phyloP scores from a whole-genome alignment of 345 rosid species.

The Kandelia obovata region DNA sequence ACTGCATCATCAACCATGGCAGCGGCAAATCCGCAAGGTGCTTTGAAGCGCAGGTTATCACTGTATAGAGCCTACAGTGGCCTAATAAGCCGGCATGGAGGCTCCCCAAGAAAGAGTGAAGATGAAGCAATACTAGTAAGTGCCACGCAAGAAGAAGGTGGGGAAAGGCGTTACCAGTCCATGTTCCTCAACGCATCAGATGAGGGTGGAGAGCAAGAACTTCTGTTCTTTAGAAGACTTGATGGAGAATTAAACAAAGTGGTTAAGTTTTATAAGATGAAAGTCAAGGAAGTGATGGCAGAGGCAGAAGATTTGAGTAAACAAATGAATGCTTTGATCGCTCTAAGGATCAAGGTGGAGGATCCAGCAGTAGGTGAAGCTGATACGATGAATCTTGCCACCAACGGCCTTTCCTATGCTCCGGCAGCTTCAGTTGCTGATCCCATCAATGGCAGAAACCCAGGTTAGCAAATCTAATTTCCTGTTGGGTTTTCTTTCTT shows the following conservation, averaged over 20 bases:
- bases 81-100: slow-evolving; percentile 32
- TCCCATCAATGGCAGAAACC: slow-evolving; percentile 17
- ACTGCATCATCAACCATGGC: slow-evolving; percentile 15
- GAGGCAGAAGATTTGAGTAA: slow-evolving; percentile 72
- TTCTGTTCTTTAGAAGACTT: slow-evolving; percentile 50
- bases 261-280: slow-evolving; percentile 43
- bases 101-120: slow-evolving; percentile 37
- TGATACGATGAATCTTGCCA: slow-evolving; percentile 18
- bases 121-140: slow-evolving; percentile 56
- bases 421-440: slow-evolving; percentile 23
- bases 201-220: slow-evolving; percentile 56
- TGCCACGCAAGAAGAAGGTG: slow-evolving; percentile 24
- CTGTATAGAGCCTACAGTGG: slow-evolving; percentile 83
- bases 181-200: slow-evolving; percentile 49
- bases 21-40: slow-evolving; percentile 5
- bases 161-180: slow-evolving; percentile 33
- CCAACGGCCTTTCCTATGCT: slow-evolving; percentile 9
- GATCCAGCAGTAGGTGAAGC: slow-evolving; percentile 31
- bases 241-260: slow-evolving; percentile 76
- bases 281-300: slow-evolving; percentile 43
- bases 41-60: slow-evolving; percentile 37
- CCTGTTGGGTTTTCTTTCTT: not conserved
- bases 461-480: slow-evolving; percentile 20
- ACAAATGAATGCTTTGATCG: slow-evolving; percentile 75
- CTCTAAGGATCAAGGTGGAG: slow-evolving; percentile 63